phyloP scores from a whole-genome alignment of 441 rosid genomes.

The Mallotus repandus region DNA sequence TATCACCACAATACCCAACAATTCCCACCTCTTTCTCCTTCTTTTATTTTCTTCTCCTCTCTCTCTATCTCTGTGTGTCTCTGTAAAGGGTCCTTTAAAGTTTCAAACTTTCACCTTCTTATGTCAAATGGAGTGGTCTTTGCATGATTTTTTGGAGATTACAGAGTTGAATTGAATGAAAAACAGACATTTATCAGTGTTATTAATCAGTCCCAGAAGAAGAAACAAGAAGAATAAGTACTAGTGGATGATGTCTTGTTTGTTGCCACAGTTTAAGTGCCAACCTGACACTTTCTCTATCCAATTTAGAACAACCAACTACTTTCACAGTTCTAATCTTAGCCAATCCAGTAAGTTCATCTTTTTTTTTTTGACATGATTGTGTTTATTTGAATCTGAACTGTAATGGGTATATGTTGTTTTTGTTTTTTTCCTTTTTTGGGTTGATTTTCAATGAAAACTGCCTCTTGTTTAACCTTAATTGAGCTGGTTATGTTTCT shows the following conservation, averaged over 20 bases:
- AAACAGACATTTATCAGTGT: neutral
- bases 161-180: constrained; percentile 19
- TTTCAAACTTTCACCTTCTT: neutral
- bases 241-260: constrained; percentile 65
- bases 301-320: constrained; percentile 56
- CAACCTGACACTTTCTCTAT: constrained; percentile 70
- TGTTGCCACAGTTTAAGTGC: constrained; percentile 91
- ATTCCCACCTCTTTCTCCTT: neutral
- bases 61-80: too few species aligned
- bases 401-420: constrained; percentile 5
- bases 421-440: neutral
- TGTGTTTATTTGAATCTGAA: neutral
- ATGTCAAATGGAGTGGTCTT: neutral
- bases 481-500: constrained; percentile 14
- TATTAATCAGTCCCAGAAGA: neutral
- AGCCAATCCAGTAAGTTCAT: constrained; percentile 33
- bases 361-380: neutral
- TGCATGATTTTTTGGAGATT: constrained; percentile 11
- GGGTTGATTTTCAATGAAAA: neutral
- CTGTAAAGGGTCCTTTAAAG: neutral
- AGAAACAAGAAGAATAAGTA: neutral
- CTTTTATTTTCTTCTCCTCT: neutral
- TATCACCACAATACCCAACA: constrained; percentile 22
- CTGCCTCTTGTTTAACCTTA: neutral
- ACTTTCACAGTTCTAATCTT: constrained; percentile 24